These are phyloP conservation scores for Coemansia sp. DNA, from an alignment of 192 early-diverging fungal genomes.

Conservation along the genomic window DNA sequence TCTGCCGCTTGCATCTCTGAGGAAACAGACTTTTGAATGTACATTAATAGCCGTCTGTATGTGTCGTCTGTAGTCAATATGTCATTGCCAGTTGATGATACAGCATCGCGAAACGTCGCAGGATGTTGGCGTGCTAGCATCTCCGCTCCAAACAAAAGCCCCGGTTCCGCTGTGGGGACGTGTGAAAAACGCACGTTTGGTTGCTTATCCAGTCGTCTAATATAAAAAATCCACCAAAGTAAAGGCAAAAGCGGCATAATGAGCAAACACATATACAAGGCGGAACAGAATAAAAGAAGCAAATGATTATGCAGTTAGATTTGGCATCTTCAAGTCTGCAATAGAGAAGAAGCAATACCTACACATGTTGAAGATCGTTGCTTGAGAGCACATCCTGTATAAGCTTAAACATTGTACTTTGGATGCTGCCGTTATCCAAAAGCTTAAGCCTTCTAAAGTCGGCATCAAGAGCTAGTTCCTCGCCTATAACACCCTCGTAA, in stretches of 20 bases:
- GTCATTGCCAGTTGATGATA: neutral
- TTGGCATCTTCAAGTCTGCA: neutral
- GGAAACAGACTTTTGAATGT: slow-evolving; percentile 22
- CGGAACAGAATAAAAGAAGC: neutral
- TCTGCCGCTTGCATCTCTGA: neutral
- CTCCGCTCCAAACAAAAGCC: neutral
- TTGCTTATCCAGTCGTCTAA: slow-evolving; percentile 5
- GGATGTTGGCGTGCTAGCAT: slow-evolving; percentile 24
- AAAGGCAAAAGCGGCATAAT: neutral
- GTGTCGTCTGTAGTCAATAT: slow-evolving; percentile 4
- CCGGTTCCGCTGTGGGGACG: neutral
- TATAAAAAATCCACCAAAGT: neutral
- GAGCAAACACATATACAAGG: slow-evolving; percentile 4
- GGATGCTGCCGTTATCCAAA: slow-evolving; percentile 4
- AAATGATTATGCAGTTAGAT: neutral
- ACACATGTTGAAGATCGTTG: slow-evolving; percentile 36
- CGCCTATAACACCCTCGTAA: slow-evolving; percentile 18
- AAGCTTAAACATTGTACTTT: slow-evolving; percentile 15
- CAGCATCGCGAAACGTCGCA: neutral
- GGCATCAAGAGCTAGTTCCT: slow-evolving; percentile 20
- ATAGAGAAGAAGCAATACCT: slow-evolving; percentile 2
- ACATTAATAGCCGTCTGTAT: slow-evolving; percentile 25
- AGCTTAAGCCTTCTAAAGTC: slow-evolving; percentile 31
- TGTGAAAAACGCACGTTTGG: slow-evolving; percentile 4
- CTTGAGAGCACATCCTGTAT: slow-evolving; percentile 26